Evolutionary conservation across 2,329 filamentous ascomycete genomes (phyloP), one percentile per base, ranked within the genome.

Genomic region (Plenodomus lindquistii): DNA sequence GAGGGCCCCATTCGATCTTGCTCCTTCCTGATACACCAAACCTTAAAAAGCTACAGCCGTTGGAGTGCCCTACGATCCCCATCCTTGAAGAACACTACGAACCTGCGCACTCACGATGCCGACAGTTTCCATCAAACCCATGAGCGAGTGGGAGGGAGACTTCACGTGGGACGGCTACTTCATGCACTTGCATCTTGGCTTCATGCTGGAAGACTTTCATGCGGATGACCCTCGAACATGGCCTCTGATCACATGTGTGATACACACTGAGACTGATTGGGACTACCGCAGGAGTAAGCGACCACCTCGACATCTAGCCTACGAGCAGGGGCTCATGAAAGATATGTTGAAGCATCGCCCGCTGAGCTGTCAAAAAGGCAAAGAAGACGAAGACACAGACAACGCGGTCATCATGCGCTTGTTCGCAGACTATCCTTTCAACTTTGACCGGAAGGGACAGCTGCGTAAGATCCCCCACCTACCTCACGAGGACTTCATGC

Each of bases 171-270:
- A 42, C 18, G 40, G 10, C 3, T 2, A 42, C 11, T 4, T 36
- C 27, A 5, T 42, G 11, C 22, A 24, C 2, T 17, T 11, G 11
- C 18, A 19, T 9, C 35, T 42, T 19, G 22, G 35, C 17, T 35
- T 3, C 10, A 10, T 22, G 3, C 22, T 2, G 16, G 4, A 4
- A 43, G 16, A 17, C n/a, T 44, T 27, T 20, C 20, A 44, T 29
- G 13, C 4, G 15, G n/a, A 41, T 5, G 44, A 46, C 37, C 44
- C 44, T 18, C 27, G n/a, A 8, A 46, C 37, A 37, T 46, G 44
- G 37, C 44, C 44, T 4, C 27, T 40, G 24, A 24, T 46, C 20
- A 15, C 35, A 16, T 4, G 34, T n/a, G 27, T 19, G 16, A 10
- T 13, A 17, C n/a, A 19, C 13, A 41, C 6, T 3, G 20, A 29